Evolutionary conservation across 2,329 filamentous ascomycete genomes (phyloP), one percentile per base, ranked within the genome.

Genomic region (Emericellopsis atlantica): DNA sequence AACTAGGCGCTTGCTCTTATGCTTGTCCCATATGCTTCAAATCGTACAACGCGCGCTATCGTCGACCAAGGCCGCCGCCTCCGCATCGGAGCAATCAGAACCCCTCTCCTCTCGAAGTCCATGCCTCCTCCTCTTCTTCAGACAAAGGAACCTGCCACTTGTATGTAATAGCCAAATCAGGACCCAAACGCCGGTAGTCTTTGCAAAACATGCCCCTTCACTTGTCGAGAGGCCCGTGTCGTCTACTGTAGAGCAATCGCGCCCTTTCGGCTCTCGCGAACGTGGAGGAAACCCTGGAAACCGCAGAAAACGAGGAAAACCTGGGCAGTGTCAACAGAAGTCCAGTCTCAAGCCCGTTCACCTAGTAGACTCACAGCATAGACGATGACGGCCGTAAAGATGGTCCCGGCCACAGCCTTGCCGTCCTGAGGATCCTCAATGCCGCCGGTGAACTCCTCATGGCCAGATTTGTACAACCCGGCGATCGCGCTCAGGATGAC

Each of bases 281-380:
- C 65, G 62, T 96, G 88, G 46, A 95, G 73, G 55, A 84, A 76
- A 47, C 88, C 90, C 61, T 96, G 90, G 50, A 89, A 76, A 43
- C 82, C 84, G 64, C 90, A 96, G 66, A 94, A 95, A 39, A 93
- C 72, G 43, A 95, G 75, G 70, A 96, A 96, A 15, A 73, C 79
- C 89, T 93, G 49, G 39, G 6, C 3, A 26, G 2, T 37, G n/a
- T 39, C 16, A 33, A 24, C 10, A n/a, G 9, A 18, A 32, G n/a
- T 3, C 32, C n/a, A 10, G 16, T 10, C 10, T 11, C 29, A 36
- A 32, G 21, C 11, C 22, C 34, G 40, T 37, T 21, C 40, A 31
- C 43, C 32, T 14, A 23, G 15, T 36, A 22, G 22, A 77, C 85
- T 49, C 80, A 95, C 90, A 50, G 72, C 76, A 58, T 96, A 96